Percentiles rank a stretch among this genome's conserved stretches.
Conservation (phyloP, 768 basidiomycete species). For the Panaeolus cyanescens region DNA sequence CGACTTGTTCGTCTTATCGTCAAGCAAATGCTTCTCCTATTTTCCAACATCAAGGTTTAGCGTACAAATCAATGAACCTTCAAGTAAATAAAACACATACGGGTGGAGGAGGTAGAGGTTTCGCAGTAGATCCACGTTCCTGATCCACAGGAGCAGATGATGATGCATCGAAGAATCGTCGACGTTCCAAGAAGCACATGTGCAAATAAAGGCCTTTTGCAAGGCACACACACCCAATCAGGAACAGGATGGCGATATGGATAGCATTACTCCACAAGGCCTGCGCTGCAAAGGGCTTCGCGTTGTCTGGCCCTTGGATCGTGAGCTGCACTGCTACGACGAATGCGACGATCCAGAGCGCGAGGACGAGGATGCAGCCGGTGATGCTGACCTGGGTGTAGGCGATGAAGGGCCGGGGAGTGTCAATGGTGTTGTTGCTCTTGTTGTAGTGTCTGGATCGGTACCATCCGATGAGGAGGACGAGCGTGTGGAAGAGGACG, state of each 20-base stretch:
- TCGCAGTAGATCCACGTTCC: background rate
- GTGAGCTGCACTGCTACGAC: background rate
- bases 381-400: background rate
- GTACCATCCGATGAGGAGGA: background rate
- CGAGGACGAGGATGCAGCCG: background rate
- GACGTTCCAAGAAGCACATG: background rate
- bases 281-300: background rate
- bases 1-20: background rate
- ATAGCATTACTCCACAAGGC: background rate
- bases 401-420: background rate
- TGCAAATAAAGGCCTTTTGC: background rate
- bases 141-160: background rate
- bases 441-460: background rate
- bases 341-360: background rate
- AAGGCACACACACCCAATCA: background rate
- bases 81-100: no score
- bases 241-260: background rate
- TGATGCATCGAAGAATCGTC: background rate
- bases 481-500: slow-evolving; percentile 8
- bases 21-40: background rate
- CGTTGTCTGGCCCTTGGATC: background rate
- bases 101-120: background rate
- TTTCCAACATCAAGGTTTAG: background rate
- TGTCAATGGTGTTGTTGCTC: no score
- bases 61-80: no score